Conservation (phyloP, 1,139 yeast species). For the Diutina ranongensis region DNA sequence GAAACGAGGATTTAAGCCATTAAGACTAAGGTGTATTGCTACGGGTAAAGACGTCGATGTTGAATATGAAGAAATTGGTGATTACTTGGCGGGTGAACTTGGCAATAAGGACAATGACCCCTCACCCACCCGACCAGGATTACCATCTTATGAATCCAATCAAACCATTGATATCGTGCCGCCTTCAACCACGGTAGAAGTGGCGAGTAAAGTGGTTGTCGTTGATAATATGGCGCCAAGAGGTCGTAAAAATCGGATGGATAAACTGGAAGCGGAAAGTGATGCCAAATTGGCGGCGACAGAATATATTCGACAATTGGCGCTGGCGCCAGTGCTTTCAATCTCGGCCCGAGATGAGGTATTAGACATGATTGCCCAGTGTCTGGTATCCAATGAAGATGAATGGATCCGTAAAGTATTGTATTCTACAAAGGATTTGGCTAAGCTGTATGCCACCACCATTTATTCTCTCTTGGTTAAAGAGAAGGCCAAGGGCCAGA, state of each 20-base stretch:
- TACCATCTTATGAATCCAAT: neutral
- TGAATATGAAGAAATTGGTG: constrained; percentile 51
- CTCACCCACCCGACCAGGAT: neutral
- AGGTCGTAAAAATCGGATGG: constrained; percentile 51
- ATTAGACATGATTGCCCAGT: constrained; percentile 65
- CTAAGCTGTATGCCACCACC: constrained; percentile 65
- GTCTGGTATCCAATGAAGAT: constrained; percentile 56
- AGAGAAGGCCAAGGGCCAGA: constrained; percentile 60
- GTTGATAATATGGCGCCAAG: constrained; percentile 66
- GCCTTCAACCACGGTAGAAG: constrained; percentile 17
- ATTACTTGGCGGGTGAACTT: constrained; percentile 36
- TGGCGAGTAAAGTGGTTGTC: constrained; percentile 46
- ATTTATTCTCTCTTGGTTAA: constrained; percentile 62
- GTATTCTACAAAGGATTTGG: constrained; percentile 43
- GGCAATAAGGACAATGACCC: constrained; percentile 9
- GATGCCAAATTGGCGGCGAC: constrained; percentile 55
- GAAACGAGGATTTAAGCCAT: constrained; percentile 53
- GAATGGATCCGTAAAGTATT: constrained; percentile 86
- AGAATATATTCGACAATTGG: constrained; percentile 39
- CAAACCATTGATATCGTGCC: neutral
- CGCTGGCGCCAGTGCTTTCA: constrained; percentile 58
- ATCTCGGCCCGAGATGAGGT: constrained; percentile 79
- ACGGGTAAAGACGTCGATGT: constrained; percentile 58
- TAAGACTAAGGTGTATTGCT: constrained; percentile 54
- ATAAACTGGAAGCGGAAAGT: constrained; percentile 72